A percentile compares a stretch with the other conserved stretches of the same genome.
These are phyloP conservation scores for Physcomitrium patens DNA, from an alignment of 225 moss, liverwort and hornwort species.

Conservation along the genomic window DNA sequence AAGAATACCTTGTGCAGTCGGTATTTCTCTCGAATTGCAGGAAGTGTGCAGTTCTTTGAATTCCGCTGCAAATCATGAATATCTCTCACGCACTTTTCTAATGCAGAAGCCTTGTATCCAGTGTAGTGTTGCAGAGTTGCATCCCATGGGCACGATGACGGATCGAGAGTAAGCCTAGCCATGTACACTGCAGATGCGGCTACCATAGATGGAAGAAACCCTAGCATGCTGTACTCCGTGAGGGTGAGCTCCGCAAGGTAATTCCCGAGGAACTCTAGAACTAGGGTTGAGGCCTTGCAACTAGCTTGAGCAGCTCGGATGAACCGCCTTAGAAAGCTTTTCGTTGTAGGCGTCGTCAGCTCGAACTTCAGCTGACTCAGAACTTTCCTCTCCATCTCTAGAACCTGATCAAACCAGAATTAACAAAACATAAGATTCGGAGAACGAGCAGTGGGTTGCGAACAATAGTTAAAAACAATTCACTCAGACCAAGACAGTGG, in stretches of 20 bases:
- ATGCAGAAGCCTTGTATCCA: conserved; percentile 55
- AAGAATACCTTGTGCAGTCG: conserved; percentile 57
- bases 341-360: conserved; percentile 71
- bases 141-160: conserved; percentile 51
- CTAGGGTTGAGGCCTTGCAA: conserved; percentile 50
- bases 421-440: too few relatives aligned
- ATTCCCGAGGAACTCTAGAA: conserved; percentile 71
- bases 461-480: too few relatives aligned
- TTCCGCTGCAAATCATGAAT: conserved; percentile 67
- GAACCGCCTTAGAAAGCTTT: conserved; percentile 73
- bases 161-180: conserved; percentile 63
- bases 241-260: conserved; percentile 68
- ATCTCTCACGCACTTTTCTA: conserved; percentile 56
- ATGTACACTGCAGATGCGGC: conserved; percentile 74
- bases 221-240: conserved; percentile 58
- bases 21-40: conserved; percentile 72
- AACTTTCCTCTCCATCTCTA: conserved; percentile 73
- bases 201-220: conserved; percentile 65
- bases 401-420: neutral
- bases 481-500: too few relatives aligned
- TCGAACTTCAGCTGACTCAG: conserved; percentile 69
- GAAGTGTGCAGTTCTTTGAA: conserved; percentile 54
- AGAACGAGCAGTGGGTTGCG: too few relatives aligned
- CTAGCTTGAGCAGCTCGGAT: conserved; percentile 70
- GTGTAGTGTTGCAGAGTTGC: conserved; percentile 66